A percentile compares a stretch with the other conserved stretches of the same genome.
Conservation (phyloP, 1,284 basidiomycete genomes). For the Cronartium quercuum region DNA sequence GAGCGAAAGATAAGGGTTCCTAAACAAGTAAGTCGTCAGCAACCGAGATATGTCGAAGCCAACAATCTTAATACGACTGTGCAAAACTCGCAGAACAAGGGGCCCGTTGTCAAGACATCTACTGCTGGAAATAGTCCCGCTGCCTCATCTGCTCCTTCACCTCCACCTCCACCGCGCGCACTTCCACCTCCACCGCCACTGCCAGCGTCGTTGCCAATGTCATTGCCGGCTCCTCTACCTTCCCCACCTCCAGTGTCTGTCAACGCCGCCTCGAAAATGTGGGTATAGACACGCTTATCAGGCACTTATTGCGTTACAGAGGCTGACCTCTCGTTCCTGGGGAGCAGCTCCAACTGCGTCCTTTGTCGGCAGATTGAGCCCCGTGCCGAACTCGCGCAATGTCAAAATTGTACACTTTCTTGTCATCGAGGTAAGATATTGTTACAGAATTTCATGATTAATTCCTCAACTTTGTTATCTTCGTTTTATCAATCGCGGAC, state of each 20-base stretch:
- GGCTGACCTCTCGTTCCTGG: background rate
- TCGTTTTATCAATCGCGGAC: no score
- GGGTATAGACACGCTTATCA: background rate
- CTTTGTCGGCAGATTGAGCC: constrained; percentile 26
- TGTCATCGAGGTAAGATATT: constrained; percentile 15
- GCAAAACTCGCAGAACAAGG: background rate
- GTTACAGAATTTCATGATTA: background rate
- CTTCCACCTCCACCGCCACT: background rate
- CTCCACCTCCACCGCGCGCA: constrained; percentile 1
- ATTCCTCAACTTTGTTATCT: no score
- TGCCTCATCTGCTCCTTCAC: background rate
- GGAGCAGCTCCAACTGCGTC: constrained; percentile 8
- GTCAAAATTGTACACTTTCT: constrained; percentile 12
- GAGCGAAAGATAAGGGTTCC: constrained; percentile 27
- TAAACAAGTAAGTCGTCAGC: constrained; percentile 16
- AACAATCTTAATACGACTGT: no score
- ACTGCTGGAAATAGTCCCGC: background rate
- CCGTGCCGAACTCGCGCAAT: constrained; percentile 11
- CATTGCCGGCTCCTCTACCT: background rate
- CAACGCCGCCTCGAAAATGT: background rate
- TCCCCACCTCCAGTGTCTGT: background rate
- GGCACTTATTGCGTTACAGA: background rate
- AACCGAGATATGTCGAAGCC: background rate
- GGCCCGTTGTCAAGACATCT: background rate
- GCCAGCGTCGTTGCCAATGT: background rate